These are phyloP conservation scores for Tothia fuscella DNA, from an alignment of 2,329 filamentous ascomycete species.

Conservation along the genomic window DNA sequence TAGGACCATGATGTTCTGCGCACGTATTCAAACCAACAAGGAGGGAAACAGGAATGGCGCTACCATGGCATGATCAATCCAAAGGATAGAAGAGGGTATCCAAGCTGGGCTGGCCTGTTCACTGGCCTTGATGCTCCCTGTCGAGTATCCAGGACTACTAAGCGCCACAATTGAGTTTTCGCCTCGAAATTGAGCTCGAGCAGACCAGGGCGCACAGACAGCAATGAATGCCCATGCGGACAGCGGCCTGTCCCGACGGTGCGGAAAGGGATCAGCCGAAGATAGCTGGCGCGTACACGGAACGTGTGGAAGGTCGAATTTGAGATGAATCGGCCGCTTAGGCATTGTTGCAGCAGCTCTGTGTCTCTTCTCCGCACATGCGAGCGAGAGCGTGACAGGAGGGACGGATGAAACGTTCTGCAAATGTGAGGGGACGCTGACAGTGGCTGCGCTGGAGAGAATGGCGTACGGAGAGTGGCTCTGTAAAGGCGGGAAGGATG, in stretches of 20 bases:
- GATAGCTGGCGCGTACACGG: constrained; percentile 20
- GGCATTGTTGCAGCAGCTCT: constrained; percentile 1
- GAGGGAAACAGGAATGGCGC: no score
- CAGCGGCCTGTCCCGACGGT: constrained; percentile 25
- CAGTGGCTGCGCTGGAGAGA: neutral
- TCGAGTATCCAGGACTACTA: neutral
- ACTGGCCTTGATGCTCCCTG: no score
- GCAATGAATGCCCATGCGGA: constrained; percentile 16
- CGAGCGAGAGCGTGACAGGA: neutral
- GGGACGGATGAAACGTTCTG: constrained; percentile 3
- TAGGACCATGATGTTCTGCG: no score
- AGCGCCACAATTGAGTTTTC: neutral
- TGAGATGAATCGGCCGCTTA: neutral
- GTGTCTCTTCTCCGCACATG: neutral
- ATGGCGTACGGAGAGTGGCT: neutral
- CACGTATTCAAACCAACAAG: no score
- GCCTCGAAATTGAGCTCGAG: constrained; percentile 13
- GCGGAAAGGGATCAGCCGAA: constrained; percentile 25
- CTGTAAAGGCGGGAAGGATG: neutral
- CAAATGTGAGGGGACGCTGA: no score
- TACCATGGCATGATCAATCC: no score
- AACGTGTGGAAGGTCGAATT: constrained; percentile 1
- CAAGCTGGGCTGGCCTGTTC: no score
- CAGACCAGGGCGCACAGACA: no score
- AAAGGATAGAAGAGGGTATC: no score